Evolutionary conservation across 2,329 filamentous ascomycete genomes (phyloP), one percentile per base, ranked within the genome.

Genomic region (Ophiostoma montium): DNA sequence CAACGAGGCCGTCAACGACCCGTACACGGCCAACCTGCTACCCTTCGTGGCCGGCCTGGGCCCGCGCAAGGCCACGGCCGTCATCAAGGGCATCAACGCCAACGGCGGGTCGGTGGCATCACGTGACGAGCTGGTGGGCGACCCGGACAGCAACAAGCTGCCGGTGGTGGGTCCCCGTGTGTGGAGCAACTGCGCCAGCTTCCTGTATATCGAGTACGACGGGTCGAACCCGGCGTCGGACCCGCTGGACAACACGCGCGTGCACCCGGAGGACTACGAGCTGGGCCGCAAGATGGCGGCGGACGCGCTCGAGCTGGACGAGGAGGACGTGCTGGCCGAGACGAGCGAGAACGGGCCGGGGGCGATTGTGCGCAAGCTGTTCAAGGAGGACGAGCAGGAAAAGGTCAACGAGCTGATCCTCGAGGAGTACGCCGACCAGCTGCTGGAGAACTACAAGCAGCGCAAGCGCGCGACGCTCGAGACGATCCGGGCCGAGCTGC

Each of bases 241-340:
- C 62, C 94, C 94, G 51, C 74, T 98, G 23, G 92, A 98, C 66
- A 94, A 92, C 62, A 98, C 92, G 43, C 85, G 92, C 69, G 88
- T 98, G 16, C 92, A 98, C 60, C 92, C 92, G 1, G 92, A 98
- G 69, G 92, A 98, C 62, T 98, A 98, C 65, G 92, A 98, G 57
- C 82, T 98, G 53, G 92, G 88, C 45, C 86, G 90, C 57, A 98
- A 98, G 68, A 96, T 98, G 83, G 92, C 92, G 18, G 92, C 92
- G 3, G 92, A 98, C 70, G 92, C 92, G 15, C 72, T 98, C 44
- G 90, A 95, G 62, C 74, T 98, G 56, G 92, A 98, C 58, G 92
- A 98, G 66, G 92, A 98, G 68, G 92, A 98, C 59, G 87, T 98
- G 62, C 94, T 95, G 65, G 87, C 85, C 1, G 89, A 96, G 67